A percentile compares a stretch with the other conserved stretches of the same genome.
Evolutionary conservation across 2,329 filamentous ascomycete genomes (phyloP).

Genomic region (Paracamarosporium sp.): DNA sequence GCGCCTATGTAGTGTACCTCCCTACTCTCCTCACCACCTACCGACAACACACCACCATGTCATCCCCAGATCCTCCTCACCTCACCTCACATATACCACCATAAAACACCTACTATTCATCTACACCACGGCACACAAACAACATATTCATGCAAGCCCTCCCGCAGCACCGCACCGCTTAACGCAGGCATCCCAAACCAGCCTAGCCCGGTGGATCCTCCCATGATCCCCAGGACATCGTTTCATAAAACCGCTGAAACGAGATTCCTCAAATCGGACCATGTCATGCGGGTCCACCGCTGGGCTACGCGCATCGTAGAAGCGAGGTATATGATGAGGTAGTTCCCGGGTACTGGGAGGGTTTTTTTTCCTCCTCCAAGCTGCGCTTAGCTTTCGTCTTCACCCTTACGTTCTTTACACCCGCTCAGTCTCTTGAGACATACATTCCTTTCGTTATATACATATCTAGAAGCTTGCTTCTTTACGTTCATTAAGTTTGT

Average conservation of each 20-base stretch:
- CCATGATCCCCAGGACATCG: constrained; percentile 33
- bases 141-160: neutral
- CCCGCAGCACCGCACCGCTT: neutral
- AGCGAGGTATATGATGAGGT: neutral
- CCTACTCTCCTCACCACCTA: too few species aligned
- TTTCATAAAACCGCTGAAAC: constrained; percentile 28
- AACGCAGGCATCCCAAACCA: neutral
- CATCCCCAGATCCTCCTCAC: too few species aligned
- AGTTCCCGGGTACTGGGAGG: too few species aligned
- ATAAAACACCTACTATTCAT: too few species aligned
- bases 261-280: constrained; percentile 12
- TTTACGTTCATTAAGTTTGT: neutral
- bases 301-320: neutral
- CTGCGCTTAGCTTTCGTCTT: constrained; percentile 5
- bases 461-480: constrained; percentile 3
- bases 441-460: neutral
- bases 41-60: too few species aligned
- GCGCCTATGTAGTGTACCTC: too few species aligned
- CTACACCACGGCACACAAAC: too few species aligned
- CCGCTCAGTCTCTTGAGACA: too few species aligned
- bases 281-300: neutral
- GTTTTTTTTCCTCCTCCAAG: neutral
- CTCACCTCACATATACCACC: too few species aligned
- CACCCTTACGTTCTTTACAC: neutral
- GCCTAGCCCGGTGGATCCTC: neutral